Conservation (phyloP, 2,329 filamentous ascomycete genomes). For the Colletotrichum sidae region DNA sequence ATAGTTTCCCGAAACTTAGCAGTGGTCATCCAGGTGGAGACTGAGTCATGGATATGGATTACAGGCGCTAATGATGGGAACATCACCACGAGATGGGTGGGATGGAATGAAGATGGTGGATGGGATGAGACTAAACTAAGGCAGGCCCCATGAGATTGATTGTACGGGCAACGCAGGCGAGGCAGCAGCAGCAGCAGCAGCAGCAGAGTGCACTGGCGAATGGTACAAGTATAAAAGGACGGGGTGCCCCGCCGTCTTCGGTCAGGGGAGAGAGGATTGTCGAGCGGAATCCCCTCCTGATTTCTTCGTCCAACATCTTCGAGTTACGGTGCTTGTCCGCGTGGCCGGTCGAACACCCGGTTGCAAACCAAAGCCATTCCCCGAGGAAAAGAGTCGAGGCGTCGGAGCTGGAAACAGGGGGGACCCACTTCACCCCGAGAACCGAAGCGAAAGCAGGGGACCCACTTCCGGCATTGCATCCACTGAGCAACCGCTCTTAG, state of each 20-base stretch:
- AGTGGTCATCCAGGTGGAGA: background rate
- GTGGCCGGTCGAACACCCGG: conserved; percentile 29
- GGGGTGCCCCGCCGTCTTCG: conserved; percentile 33
- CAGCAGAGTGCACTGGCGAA: no score
- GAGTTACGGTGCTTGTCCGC: conserved; percentile 30
- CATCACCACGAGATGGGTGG: background rate
- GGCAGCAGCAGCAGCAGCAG: background rate
- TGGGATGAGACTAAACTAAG: conserved; percentile 1
- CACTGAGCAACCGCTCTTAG: conserved; percentile 29
- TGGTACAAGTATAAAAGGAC: conserved; percentile 34
- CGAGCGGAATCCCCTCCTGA: conserved; percentile 23
- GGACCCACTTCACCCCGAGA: conserved; percentile 27
- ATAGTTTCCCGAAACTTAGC: conserved; percentile 4
- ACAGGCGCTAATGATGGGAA: conserved; percentile 13
- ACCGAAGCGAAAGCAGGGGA: conserved; percentile 24
- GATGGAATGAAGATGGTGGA: conserved; percentile 18
- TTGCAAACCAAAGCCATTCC: conserved; percentile 30
- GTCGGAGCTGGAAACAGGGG: conserved; percentile 23
- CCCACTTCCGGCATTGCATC: conserved; percentile 36
- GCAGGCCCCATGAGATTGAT: conserved; percentile 31
- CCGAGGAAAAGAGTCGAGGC: conserved; percentile 19
- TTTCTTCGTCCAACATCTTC: conserved; percentile 20
- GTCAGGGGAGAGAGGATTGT: conserved; percentile 19
- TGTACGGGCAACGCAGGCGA: conserved; percentile 36
- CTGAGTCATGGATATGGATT: conserved; percentile 26